Percentiles rank a stretch among this genome's conserved stretches.
phyloP scores from a whole-genome alignment of 2,329 filamentous ascomycete species.

The Cladosporium sp. region DNA sequence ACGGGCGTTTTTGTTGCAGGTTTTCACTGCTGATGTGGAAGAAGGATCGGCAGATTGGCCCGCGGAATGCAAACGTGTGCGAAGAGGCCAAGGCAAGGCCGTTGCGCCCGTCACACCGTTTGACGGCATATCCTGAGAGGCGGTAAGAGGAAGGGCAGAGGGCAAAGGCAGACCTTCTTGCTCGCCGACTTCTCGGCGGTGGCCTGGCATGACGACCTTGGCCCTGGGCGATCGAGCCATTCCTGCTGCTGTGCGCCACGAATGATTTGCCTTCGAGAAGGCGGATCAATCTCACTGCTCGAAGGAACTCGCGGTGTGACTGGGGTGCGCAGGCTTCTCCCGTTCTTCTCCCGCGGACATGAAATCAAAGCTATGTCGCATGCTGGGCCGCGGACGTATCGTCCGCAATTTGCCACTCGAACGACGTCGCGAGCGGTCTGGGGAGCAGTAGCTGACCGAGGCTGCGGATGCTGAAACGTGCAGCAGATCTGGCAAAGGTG shows the following conservation, averaged over 20 bases:
- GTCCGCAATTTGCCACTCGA: slow-evolving; percentile 11
- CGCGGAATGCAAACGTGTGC: neutral
- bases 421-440: slow-evolving; percentile 4
- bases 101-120: no score
- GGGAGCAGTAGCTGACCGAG: slow-evolving; percentile 7
- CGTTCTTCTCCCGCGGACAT: slow-evolving; percentile 11
- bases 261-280: slow-evolving; percentile 9
- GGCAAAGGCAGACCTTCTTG: no score
- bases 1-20: neutral
- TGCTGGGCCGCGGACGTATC: neutral
- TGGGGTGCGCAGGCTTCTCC: slow-evolving; percentile 5
- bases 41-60: neutral
- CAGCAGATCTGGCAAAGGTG: neutral
- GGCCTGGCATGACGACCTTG: neutral
- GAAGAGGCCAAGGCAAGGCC: no score
- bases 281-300: slow-evolving; percentile 8
- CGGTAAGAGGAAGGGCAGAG: neutral
- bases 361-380: slow-evolving; percentile 11
- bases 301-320: neutral
- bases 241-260: neutral
- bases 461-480: neutral
- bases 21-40: neutral
- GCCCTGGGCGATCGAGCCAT: no score
- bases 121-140: no score
- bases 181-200: neutral